Evolutionary conservation across 352 stramenopile genomes (phyloP).

Genomic region (Pythium insidiosum): DNA sequence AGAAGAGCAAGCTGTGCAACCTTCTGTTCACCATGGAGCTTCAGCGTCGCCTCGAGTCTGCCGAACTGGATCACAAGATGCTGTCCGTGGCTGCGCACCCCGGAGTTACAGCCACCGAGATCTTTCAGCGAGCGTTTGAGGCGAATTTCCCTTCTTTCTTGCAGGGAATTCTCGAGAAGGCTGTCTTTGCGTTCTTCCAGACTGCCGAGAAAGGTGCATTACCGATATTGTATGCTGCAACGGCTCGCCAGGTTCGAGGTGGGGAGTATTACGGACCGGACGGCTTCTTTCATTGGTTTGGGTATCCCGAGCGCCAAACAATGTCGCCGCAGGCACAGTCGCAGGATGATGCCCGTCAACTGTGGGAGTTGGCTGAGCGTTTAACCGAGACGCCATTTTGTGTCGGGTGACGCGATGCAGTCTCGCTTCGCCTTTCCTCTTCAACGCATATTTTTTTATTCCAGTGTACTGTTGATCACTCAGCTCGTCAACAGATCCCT

Average conservation of each 20-base stretch:
- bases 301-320: too few relatives aligned
- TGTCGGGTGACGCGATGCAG: too few relatives aligned
- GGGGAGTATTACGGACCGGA: slow-evolving; percentile 6
- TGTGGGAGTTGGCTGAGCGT: slow-evolving; percentile 15
- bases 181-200: not conserved
- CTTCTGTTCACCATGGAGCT: slow-evolving; percentile 47
- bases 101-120: too few relatives aligned
- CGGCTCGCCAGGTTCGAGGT: not conserved
- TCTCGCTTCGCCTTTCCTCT: too few relatives aligned
- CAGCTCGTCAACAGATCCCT: too few relatives aligned
- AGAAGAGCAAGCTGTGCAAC: slow-evolving; percentile 36
- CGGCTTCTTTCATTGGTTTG: not conserved
- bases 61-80: slow-evolving; percentile 19
- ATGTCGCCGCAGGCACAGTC: too few relatives aligned
- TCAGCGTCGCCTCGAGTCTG: slow-evolving; percentile 21
- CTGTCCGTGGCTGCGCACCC: too few relatives aligned
- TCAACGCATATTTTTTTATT: too few relatives aligned
- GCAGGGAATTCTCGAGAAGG: slow-evolving; percentile 22
- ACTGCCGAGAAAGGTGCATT: slow-evolving; percentile 6
- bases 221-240: slow-evolving; percentile 6
- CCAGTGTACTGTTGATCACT: too few relatives aligned
- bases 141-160: too few relatives aligned
- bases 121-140: too few relatives aligned
- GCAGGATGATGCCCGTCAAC: slow-evolving; percentile 3
- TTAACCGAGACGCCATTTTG: slow-evolving; percentile 9